A percentile compares a stretch with the other conserved stretches of the same genome.
phyloP scores from a whole-genome alignment of 306 rosid genomes.

The Ammopiptanthus mongolicus region DNA sequence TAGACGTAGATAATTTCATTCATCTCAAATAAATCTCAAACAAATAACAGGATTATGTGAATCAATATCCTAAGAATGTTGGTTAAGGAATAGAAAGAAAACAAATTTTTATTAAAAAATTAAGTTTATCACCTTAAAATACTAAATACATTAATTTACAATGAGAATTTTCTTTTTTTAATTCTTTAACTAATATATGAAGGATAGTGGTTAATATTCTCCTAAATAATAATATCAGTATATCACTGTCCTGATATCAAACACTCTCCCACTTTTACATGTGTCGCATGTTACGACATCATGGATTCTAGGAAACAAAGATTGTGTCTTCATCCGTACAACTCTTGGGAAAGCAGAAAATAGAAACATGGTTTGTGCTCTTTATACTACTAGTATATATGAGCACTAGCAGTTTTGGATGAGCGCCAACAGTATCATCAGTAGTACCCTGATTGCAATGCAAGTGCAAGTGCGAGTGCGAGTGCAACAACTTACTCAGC shows the following conservation, averaged over 20 bases:
- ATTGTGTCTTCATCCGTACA: neutral
- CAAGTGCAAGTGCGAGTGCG: neutral
- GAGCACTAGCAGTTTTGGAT: too few relatives aligned
- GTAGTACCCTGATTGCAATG: neutral
- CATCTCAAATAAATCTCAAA: neutral
- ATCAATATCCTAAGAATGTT: too few relatives aligned
- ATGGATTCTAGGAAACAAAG: slow-evolving; percentile 17
- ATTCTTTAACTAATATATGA: too few relatives aligned
- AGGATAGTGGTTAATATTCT: too few relatives aligned
- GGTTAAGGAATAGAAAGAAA: too few relatives aligned
- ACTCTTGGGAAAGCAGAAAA: neutral
- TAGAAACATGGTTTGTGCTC: neutral
- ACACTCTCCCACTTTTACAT: neutral
- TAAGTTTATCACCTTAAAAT: too few relatives aligned
- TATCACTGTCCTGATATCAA: neutral
- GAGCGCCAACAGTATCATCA: neutral
- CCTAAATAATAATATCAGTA: too few relatives aligned
- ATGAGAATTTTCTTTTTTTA: too few relatives aligned
- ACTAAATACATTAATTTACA: too few relatives aligned
- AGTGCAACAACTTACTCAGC: neutral
- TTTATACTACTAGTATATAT: too few relatives aligned
- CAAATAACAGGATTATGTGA: too few relatives aligned
- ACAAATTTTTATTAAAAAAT: too few relatives aligned
- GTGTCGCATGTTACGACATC: neutral
- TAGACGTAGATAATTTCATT: neutral